Base-by-base conservation (phyloP, 148 eudicot species). In the Chenopodium album region DNA sequence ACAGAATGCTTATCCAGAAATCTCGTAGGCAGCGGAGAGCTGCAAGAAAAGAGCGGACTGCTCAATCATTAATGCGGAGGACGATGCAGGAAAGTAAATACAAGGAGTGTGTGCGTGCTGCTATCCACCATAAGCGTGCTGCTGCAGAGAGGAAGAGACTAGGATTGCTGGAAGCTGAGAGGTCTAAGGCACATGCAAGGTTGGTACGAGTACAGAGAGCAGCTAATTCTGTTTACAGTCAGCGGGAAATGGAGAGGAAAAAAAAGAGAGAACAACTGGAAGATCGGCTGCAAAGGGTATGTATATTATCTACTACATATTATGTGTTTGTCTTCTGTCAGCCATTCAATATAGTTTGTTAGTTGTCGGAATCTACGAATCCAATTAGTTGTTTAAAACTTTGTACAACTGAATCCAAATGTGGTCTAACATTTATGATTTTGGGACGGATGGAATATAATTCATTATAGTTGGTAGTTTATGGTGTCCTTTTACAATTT, bases 61-160 rank as follows among this genome's bases (percentile, higher is more conserved):
- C 95, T 84, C 95, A 97, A 75, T 90, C 98, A n/a, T 78, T 94
- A 82, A 83, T 86, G 86, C 86, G 92, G 47, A 88, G 92, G 84
- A 85, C 85, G 84, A 87, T 87, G 56, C 90, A 92, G 64, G 99
- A 96, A 83, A 96, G 84, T 83, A 96, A 94, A 83, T 89, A 94
- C 82, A 96, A 96, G 87, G 98, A 96, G 85, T 82, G 95, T 80
- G 98, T 96, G 72, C 90, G 86, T 82, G 90, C 94, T 78, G 94
- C 98, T 54, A 94, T 96, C 73, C 85, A 79, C 82, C 98, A 96
- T 85, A 96, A 96, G 85, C 98, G 98, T 62, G 87, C 86, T 62
- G 93, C 94, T 81, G 99, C 99, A 59, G 99, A 96, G 89, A 94
- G 87, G 86, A 96, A 96, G 83, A 79, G 99, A 59, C 64, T 90